Evolutionary conservation across 2,329 filamentous ascomycete genomes (phyloP), one percentile per base, ranked within the genome.

Genomic region (Aureobasidium sp.): DNA sequence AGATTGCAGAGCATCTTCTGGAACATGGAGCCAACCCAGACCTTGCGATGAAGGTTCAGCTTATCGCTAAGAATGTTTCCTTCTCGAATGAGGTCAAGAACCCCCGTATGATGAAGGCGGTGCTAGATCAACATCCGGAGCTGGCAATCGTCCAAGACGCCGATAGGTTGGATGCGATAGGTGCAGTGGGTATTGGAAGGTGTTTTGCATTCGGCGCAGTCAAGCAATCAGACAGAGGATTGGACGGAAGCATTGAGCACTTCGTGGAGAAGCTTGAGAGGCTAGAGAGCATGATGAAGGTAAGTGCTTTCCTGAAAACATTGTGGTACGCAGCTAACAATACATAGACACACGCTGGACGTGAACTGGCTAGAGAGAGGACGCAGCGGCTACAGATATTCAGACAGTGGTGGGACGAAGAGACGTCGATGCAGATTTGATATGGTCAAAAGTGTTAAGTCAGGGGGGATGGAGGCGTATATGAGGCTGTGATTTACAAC

Each of bases 131-230:
- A 34, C 78, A 89, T 71, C 90, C 90, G 1, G 90, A 94, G 73
- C 77, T 94, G 37, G 91, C 85, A 0, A 83, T 96, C 51, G 91
- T 97, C 34, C 92, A 97, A 75, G 93, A 97, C 73, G 92, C 92
- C 4, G 93, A 97, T 76, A 81, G 92, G 7, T 78, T 97, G n/a
- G 93, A 97, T 75, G 89, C 91, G 4, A 86, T 97, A 54, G 93
- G 92, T 1, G 90, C 89, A 0, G 83, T 97, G 34, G 93, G 93
- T 0, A 86, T 96, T 61, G 92, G 84, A 2, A 79, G 93, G 47
- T 84, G 83, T 44, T 92, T 94, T 72, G 85, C 87, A 0, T 97
- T 85, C 72, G 85, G 88, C 0, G 91, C 87, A 0, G 87, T 85
- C 11, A 84, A 81, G 72, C 64, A 73, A 37, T 69, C 71, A 5